These are phyloP conservation scores for Fusarium nelsonii DNA, from an alignment of 2,329 filamentous ascomycete species.

Conservation along the genomic window DNA sequence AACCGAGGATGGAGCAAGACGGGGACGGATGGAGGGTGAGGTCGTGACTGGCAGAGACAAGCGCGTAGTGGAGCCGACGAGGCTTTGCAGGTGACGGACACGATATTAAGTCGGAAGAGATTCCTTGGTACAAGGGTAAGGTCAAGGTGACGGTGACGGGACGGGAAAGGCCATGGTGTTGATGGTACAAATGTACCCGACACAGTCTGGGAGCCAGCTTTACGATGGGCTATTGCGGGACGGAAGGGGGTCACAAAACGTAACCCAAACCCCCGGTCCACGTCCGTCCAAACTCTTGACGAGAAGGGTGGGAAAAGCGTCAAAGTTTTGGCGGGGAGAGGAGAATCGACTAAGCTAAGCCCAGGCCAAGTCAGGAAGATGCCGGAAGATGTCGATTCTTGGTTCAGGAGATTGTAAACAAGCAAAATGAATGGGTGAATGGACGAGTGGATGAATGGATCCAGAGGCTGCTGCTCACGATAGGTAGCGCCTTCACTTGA, in stretches of 20 bases:
- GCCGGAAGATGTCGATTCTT: conserved; percentile 28
- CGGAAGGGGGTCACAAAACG: conserved; percentile 44
- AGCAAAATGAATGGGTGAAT: conserved; percentile 25
- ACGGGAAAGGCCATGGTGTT: conserved; percentile 20
- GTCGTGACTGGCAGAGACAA: conserved; percentile 45
- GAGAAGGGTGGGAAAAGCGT: conserved; percentile 28
- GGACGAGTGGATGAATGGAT: conserved; percentile 8
- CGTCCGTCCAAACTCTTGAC: conserved; percentile 34
- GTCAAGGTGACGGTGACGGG: conserved; percentile 27
- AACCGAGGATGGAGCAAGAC: conserved; percentile 48
- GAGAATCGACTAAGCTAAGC: conserved; percentile 12
- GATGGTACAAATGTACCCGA: conserved; percentile 31
- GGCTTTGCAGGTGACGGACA: conserved; percentile 50
- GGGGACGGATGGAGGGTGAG: conserved; percentile 34
- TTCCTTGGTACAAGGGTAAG: conserved; percentile 43
- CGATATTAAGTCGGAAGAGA: conserved; percentile 55
- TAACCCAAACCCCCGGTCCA: conserved; percentile 35
- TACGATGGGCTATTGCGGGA: conserved; percentile 39
- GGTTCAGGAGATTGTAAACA: conserved; percentile 7
- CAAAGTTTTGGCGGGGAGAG: conserved; percentile 38
- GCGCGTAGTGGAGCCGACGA: conserved; percentile 48
- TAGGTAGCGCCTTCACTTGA: conserved; percentile 26
- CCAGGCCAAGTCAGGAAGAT: conserved; percentile 29
- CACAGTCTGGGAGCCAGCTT: conserved; percentile 39
- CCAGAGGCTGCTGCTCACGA: conserved; percentile 9